Base-by-base conservation (phyloP, 139 green algal genomes). In the Closterium sp. region DNA sequence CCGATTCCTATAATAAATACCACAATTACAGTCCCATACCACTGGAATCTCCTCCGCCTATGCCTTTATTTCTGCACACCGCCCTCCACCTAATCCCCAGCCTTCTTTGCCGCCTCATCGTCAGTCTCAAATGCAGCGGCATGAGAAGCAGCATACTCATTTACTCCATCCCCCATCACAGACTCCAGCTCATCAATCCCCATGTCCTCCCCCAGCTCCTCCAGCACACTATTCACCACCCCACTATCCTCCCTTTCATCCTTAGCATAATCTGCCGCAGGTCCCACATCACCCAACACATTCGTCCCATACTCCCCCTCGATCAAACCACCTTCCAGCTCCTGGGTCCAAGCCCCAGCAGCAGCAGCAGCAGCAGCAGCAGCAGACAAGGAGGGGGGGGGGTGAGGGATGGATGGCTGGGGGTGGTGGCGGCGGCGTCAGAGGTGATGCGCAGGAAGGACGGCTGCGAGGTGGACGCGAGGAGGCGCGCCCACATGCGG, bases 401-500 rank as follows among this genome's bases (percentile, higher is more conserved):
- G n/a, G n/a, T n/a, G n/a, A n/a, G n/a, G n/a, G n/a, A n/a, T n/a
- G n/a, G n/a, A n/a, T n/a, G n/a, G n/a, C n/a, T n/a, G 55, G 55
- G 2, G 25, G 55, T 76, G 55, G 55, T 76, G 55, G 55, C 55
- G 16, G 55, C 55, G 12, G 55, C 25, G 55, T 16, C 55, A 76
- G 12, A 0, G 38, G 38, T 76, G 55, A 86, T 86, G 7, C 83
- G 89, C 23, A 93, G 23, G 34, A 94, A 94, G 34, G 32, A 64
- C 19, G 92, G 92, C 86, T 94, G 92, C 19, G 81, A 25, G 12
- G 92, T 94, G 85, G 92, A 93, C 8, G 69, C 84, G 25, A 94
- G 30, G 28, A 94, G 85, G 25, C 92, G 92, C 34, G 92, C 92
- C 92, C 92, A 94, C 92, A 94, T 94, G 33, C 92, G 86, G 55